Evolutionary conservation across 352 stramenopile species (phyloP).

Genomic region (Pythium volutum): DNA sequence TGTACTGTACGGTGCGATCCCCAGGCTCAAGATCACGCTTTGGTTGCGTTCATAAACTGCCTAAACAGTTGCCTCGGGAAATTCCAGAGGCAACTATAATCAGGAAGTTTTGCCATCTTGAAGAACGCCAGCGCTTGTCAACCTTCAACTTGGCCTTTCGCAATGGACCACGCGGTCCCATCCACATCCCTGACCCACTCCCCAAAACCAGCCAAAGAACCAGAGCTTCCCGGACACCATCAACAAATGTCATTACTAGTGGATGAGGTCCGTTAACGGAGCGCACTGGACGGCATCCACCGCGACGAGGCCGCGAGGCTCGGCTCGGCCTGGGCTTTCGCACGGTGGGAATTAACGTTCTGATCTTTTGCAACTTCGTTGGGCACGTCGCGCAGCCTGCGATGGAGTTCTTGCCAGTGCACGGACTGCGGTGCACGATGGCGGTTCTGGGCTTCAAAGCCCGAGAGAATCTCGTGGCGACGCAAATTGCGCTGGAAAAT

Average conservation of each 20-base stretch:
- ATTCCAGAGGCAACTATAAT: too few species aligned
- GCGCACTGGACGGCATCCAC: slow-evolving; percentile 36
- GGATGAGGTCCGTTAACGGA: not conserved
- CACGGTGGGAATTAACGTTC: not conserved
- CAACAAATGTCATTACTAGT: too few species aligned
- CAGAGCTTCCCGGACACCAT: not conserved
- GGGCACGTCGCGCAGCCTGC: slow-evolving; percentile 29
- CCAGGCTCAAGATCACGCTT: too few species aligned
- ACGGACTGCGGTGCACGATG: slow-evolving; percentile 12
- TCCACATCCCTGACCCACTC: not conserved
- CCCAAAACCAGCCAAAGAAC: not conserved
- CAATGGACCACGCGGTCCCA: too few species aligned
- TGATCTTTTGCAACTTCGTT: slow-evolving; percentile 13
- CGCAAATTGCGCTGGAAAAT: slow-evolving; percentile 64
- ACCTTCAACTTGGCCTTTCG: too few species aligned
- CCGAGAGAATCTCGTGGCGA: slow-evolving; percentile 54
- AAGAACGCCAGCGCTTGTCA: too few species aligned
- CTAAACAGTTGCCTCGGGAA: too few species aligned
- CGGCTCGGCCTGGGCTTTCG: not conserved
- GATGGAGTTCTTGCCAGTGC: slow-evolving; percentile 28
- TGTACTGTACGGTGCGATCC: too few species aligned
- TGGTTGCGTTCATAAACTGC: too few species aligned
- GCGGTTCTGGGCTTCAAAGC: slow-evolving; percentile 31
- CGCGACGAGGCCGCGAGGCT: slow-evolving; percentile 43
- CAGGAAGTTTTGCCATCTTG: too few species aligned